phyloP scores from a whole-genome alignment of 495 filamentous ascomycete species.

The Aspergillus homomorphus region DNA sequence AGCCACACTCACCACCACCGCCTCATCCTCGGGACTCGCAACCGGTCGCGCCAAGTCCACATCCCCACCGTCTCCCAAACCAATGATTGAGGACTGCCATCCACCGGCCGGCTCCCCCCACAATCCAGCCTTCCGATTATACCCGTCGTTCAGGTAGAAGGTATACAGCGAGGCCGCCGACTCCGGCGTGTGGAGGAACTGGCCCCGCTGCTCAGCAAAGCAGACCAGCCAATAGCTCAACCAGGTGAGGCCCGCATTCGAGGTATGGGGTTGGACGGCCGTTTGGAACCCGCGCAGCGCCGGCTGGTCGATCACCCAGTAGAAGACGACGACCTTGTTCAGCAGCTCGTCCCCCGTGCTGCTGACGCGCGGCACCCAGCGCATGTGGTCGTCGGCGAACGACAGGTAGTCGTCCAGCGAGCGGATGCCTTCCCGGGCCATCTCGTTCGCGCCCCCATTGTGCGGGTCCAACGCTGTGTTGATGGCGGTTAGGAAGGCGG shows the following conservation, averaged over 20 bases:
- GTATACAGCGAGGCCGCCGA: constrained; percentile 7
- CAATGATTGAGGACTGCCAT: constrained; percentile 11
- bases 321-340: not conserved
- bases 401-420: constrained; percentile 7
- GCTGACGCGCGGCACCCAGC: constrained; percentile 7
- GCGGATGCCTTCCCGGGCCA: not conserved
- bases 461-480: not conserved
- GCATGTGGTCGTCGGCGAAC: not conserved
- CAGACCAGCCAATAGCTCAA: constrained; percentile 9
- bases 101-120: constrained; percentile 5
- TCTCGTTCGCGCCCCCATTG: not conserved
- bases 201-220: constrained; percentile 1
- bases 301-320: constrained; percentile 13
- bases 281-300: constrained; percentile 6
- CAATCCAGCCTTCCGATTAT: not conserved
- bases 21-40: not conserved
- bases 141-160: constrained; percentile 7
- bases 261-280: not conserved
- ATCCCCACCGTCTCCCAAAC: not conserved
- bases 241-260: not conserved
- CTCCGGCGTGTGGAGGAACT: constrained; percentile 10
- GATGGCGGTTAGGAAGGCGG: not conserved
- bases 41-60: not conserved
- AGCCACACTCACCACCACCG: constrained; percentile 1
- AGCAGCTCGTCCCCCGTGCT: constrained; percentile 2